Base-by-base conservation (phyloP, 257 asterid genomes). In the Przewalskia tangutica region DNA sequence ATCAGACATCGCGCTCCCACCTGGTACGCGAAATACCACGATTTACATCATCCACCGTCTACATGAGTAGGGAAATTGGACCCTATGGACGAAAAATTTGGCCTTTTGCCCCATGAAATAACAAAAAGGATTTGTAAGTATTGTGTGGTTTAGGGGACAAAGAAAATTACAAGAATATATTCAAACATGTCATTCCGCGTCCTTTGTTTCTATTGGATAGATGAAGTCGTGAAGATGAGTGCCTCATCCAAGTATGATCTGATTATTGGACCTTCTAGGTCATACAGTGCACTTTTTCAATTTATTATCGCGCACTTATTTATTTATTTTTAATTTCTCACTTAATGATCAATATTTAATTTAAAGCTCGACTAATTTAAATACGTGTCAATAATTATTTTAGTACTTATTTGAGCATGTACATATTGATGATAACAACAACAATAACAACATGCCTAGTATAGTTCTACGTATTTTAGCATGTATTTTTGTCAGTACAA, bases 161-260 rank as follows among this genome's bases (percentile, higher is more conserved):
- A 11, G 6, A 71, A 20, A 10, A 44, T 38, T 38, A 14, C 12
- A 56, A 58, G 6, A 36, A 38, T 13, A 59, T 79, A 60, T 59
- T 20, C 82, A 42, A 79, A 79, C 32, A 27, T 60, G 7, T 38
- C 51, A 79, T 63, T 59, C 27, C 82, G 82, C 82, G 82, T 79
- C 4, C 75, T 79, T 48, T 27, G 6, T 12, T 42, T 20, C 59
- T 59, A 60, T 79, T 79, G 59, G 75, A 17, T 59, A 79, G 10
- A 63, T 59, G 7, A 70, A 20, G 36, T 44, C 18, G 44, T 46
- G 58, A 36, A 71, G 58, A 44, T 46, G 59, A 71, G 58, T 46
- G 79, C 6, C 79, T 71, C 13, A 18, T 46, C 23, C 75, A 65
- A 36, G 7, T 64, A 32, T 3, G 32, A 34, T 34, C 13, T 32